Percentiles rank a stretch among this genome's conserved stretches.
Evolutionary conservation across 805 yeast species (phyloP).

Genomic region (Grigorovia yakushimaensis): DNA sequence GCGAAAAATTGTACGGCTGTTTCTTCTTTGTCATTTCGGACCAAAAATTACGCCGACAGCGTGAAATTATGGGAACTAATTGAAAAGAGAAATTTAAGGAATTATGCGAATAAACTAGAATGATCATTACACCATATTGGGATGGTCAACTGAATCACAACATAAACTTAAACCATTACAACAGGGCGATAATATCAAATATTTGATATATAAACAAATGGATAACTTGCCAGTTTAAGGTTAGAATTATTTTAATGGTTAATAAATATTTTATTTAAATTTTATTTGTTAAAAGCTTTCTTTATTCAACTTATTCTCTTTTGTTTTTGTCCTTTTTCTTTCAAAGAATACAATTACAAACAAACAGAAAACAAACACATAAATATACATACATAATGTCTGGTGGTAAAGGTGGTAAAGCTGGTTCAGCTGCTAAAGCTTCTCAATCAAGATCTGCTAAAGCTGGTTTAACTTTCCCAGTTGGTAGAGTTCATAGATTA

Average conservation of each 20-base stretch:
- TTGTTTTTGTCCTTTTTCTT: background rate
- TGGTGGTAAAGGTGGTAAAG: slow-evolving; percentile 73
- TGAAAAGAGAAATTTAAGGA: background rate
- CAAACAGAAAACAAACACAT: slow-evolving; percentile 4
- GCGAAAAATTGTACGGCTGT: background rate
- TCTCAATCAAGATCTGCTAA: slow-evolving; percentile 97
- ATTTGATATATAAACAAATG: background rate
- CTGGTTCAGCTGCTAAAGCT: slow-evolving; percentile 89
- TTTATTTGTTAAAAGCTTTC: background rate
- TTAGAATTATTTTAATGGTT: background rate
- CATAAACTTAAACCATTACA: too few species aligned
- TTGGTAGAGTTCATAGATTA: slow-evolving; percentile 97
- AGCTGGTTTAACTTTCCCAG: slow-evolving; percentile 99
- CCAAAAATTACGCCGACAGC: background rate
- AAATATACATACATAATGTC: slow-evolving; percentile 42
- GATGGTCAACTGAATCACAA: too few species aligned
- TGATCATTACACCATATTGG: background rate
- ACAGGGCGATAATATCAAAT: too few species aligned
- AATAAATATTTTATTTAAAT: background rate
- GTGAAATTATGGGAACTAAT: background rate
- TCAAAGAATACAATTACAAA: background rate
- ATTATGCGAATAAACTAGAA: background rate
- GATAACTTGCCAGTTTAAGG: background rate
- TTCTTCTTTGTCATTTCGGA: background rate
- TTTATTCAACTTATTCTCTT: background rate